Base-by-base conservation (phyloP, 352 stramenopile species). In the Globisporangium alternatum region DNA sequence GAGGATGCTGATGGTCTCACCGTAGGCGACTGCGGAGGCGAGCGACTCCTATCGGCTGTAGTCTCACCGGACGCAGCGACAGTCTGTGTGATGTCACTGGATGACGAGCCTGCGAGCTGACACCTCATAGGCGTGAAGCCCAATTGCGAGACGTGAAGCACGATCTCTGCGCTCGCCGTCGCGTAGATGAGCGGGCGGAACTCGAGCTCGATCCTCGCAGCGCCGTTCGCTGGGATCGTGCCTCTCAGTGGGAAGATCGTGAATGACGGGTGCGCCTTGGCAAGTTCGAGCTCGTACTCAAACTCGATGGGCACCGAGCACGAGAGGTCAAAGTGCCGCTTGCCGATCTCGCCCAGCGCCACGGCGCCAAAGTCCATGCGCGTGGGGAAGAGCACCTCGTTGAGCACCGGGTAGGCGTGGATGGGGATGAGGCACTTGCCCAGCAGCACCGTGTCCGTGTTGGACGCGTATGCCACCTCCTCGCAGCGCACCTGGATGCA, bases 271-370 rank as follows among this genome's bases (percentile, higher is more conserved):
- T 97, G 86, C 9, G 82, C 59, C 51, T 87, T 79, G 12, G 72
- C 64, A 9, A 96, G 56, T 17, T 72, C 65, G 6, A 97, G 67
- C 68, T 90, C 82, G 56, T 84, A 97, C 72, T 96, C 88, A 54
- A 97, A 97, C 53, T 88, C 80, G 17, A 97, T 89, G 8, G 90
- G 90, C 19, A 97, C 87, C 28, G 87, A 89, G 52, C 82, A 95
- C 33, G 70, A 60, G 28, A 95, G 72, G 6, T 83, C 63, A 8
- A 93, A 51, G 30, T 78, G 62, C 0, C 72, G 68, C 6, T 66
- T 69, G 6, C 74, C 77, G 17, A 81, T 78, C 7, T 76, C 49
- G 6, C 82, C 79, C 12, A 91, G 59, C 0, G 81, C 60, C 21
- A 91, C 81, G 49, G 65, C 75, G 9, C 89, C 90, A 77, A 97